Evolutionary conservation across 2,329 filamentous ascomycete species (phyloP), one percentile per base, ranked within the genome.

Genomic region (Alternaria sp.): DNA sequence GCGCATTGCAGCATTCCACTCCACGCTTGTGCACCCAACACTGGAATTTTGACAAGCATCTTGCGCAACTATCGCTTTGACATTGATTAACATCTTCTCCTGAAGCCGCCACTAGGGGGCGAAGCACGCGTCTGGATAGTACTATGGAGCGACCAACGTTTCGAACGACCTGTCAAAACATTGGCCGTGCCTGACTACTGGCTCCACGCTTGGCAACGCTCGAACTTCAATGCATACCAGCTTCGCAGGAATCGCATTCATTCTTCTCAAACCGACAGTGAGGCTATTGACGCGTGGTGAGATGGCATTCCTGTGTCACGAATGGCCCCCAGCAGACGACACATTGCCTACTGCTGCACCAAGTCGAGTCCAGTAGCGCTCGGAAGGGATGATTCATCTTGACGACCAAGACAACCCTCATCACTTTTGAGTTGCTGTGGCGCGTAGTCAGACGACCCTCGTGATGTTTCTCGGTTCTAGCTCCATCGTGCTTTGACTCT

Each of bases 91-190:
- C 8, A 40, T 25, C 11, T 17, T 15, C 19, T 47, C 32, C 45
- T 15, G 8, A 50, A 54, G 47, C 40, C 26, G 17, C 44, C 15
- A 50, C 44, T 44, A 54, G 26, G 19, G 25, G 40, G 26, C 28
- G 28, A 28, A 8, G 28, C 43, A 43, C 12, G 47, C 28, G 47
- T 40, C 28, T 47, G 11, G 7, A 40, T 26, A 19, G 19, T 51
- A 44, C 46, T 46, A 28, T 43, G 59, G 40, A 59, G 54, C 43
- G 55, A 46, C 30, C 40, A 30, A 54, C 55, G 21, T 62, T 54
- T 59, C 47, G 57, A 47, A 25, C 52, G 17, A 47, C 40, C 28
- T 52, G 54, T 59, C 59, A 62, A 58, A 40, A 54, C 23, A 43
- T 43, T 23, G 26, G 28, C 36, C 46, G 46, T 45, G 26, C 26